phyloP scores from a whole-genome alignment of 2,329 filamentous ascomycete genomes.

The Spiromastix sp. region DNA sequence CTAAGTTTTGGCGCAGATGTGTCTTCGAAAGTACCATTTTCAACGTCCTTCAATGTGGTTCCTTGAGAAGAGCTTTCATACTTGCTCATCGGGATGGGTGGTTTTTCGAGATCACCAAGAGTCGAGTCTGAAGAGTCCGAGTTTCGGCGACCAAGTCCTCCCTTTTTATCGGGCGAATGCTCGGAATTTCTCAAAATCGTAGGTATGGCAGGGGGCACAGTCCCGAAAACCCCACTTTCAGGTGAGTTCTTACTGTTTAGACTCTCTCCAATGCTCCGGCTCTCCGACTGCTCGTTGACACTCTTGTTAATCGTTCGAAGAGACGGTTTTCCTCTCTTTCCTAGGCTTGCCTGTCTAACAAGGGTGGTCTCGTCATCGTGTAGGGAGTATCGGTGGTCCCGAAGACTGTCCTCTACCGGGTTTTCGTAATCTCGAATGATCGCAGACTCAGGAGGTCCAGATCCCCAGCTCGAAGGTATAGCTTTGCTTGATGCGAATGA shows the following conservation, averaged over 20 bases:
- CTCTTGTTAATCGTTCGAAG: constrained; percentile 20
- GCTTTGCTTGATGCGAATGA: constrained; percentile 63
- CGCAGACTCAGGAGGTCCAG: constrained; percentile 37
- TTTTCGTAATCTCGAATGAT: constrained; percentile 26
- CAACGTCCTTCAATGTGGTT: constrained; percentile 10
- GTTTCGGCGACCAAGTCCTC: constrained; percentile 8
- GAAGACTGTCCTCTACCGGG: constrained; percentile 14
- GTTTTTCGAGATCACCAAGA: constrained; percentile 22
- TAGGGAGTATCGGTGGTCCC: constrained; percentile 7
- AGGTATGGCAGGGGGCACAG: not conserved
- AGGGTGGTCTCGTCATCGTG: constrained; percentile 15
- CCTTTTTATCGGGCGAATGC: not conserved
- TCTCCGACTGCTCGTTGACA: constrained; percentile 4
- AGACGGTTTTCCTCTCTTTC: constrained; percentile 20
- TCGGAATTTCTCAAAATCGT: not conserved
- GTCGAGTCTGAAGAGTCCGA: constrained; percentile 16
- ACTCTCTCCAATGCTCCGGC: not conserved
- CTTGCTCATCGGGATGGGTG: constrained; percentile 18
- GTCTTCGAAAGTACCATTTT: constrained; percentile 13
- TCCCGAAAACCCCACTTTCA: not conserved
- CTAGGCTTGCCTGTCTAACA: constrained; percentile 22
- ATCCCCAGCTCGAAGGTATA: constrained; percentile 59
- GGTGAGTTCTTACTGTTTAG: not conserved
- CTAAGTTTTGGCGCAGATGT: constrained; percentile 26
- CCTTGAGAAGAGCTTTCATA: constrained; percentile 4